Percentiles rank a stretch among this genome's conserved stretches.
Evolutionary conservation across 352 stramenopile species (phyloP).

Genomic region (Globisporangium rhizosaccharum): DNA sequence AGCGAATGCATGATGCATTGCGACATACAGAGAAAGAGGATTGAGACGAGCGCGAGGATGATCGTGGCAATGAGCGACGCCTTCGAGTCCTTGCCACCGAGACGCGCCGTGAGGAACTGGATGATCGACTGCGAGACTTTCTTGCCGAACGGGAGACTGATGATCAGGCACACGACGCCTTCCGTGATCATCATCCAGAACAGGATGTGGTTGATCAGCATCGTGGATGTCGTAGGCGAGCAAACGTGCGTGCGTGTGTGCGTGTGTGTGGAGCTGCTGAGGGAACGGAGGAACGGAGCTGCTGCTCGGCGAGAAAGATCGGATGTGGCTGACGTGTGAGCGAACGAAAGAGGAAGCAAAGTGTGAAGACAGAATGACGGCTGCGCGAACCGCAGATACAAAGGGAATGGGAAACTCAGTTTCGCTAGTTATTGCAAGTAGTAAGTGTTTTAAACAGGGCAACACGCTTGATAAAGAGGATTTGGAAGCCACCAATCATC

Average conservation of each 20-base stretch:
- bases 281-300: neutral
- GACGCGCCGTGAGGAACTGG: slow-evolving; percentile 39
- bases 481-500: neutral
- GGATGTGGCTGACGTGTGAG: slow-evolving; percentile 3
- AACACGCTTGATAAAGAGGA: neutral
- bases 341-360: neutral
- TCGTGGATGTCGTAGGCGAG: slow-evolving; percentile 1
- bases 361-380: neutral
- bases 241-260: neutral
- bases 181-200: slow-evolving; percentile 55
- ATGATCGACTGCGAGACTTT: slow-evolving; percentile 44
- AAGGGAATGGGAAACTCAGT: neutral
- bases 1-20: neutral
- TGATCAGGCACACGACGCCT: slow-evolving; percentile 38
- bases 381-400: neutral
- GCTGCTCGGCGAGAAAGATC: slow-evolving; percentile 6
- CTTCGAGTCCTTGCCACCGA: slow-evolving; percentile 44
- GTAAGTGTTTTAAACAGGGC: neutral
- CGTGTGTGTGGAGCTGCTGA: neutral
- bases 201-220: slow-evolving; percentile 42
- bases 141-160: slow-evolving; percentile 60
- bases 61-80: slow-evolving; percentile 38
- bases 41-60: slow-evolving; percentile 47
- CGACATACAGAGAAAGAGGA: slow-evolving; percentile 74
- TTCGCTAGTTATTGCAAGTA: neutral